Conservation (phyloP, 805 yeast species). For the Scheffersomyces coipomensis region DNA sequence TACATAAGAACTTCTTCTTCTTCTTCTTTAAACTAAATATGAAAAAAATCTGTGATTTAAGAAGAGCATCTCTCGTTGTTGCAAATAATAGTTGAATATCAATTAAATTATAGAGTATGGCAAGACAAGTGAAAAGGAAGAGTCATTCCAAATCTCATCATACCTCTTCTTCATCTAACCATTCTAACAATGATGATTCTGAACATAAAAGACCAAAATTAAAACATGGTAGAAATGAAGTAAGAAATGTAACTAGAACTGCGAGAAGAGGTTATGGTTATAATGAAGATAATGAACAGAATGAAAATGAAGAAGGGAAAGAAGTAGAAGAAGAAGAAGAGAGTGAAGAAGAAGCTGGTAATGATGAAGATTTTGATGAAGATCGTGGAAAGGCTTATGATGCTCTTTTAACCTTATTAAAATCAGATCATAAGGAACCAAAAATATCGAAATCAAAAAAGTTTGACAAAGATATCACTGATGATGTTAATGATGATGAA, state of each 20-base stretch:
- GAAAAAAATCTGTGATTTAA: too few species aligned
- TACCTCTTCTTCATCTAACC: background rate
- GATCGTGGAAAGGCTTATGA: constrained; percentile 53
- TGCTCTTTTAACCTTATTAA: constrained; percentile 64
- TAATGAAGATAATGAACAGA: constrained; percentile 1
- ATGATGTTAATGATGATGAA: constrained; percentile 8
- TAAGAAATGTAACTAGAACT: constrained; percentile 60
- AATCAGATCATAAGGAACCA: constrained; percentile 37
- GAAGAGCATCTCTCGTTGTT: background rate
- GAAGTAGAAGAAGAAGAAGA: constrained; percentile 14
- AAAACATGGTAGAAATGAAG: constrained; percentile 59
- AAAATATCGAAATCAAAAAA: constrained; percentile 9
- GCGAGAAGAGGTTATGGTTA: constrained; percentile 32
- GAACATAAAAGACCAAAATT: constrained; percentile 17
- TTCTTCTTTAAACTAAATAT: too few species aligned
- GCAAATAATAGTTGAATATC: too few species aligned
- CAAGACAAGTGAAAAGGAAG: constrained; percentile 7
- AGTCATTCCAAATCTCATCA: background rate
- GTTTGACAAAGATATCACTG: constrained; percentile 6
- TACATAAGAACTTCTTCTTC: background rate
- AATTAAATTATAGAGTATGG: background rate
- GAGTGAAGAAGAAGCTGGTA: constrained; percentile 10
- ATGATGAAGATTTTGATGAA: constrained; percentile 13
- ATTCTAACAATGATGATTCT: background rate
- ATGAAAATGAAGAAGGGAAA: constrained; percentile 2